These are phyloP conservation scores for Aureobasidium pullulans DNA, from an alignment of 2,329 filamentous ascomycete species.

Conservation along the genomic window DNA sequence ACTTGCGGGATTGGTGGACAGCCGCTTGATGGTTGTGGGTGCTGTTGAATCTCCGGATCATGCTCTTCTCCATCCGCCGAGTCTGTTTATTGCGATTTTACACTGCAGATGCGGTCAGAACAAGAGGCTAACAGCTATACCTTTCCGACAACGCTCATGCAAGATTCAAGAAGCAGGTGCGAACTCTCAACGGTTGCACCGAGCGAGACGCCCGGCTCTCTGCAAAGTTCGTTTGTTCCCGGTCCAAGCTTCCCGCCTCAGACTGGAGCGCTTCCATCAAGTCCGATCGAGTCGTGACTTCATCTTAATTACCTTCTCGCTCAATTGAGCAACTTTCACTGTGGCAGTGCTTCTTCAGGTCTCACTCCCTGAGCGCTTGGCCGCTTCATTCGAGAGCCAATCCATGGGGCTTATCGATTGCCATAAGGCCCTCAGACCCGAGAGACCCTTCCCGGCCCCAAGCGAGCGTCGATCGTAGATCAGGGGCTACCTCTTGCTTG, in stretches of 20 bases:
- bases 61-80: no score
- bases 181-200: background rate
- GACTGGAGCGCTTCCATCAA: background rate
- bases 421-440: background rate
- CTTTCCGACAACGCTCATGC: conserved; percentile 1
- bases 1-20: no score
- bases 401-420: background rate
- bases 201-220: conserved; percentile 3
- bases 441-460: background rate
- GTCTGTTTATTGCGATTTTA: no score
- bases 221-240: background rate
- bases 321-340: background rate
- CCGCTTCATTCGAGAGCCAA: background rate
- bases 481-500: background rate
- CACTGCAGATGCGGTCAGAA: background rate
- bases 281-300: background rate
- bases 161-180: background rate
- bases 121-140: conserved; percentile 6
- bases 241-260: background rate
- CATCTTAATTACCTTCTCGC: background rate
- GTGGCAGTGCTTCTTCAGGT: conserved; percentile 9
- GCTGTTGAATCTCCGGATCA: no score
- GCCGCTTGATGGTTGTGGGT: no score
- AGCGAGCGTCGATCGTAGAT: conserved; percentile 4
- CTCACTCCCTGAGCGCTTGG: background rate